These are phyloP conservation scores for Fomes fomentarius DNA, from an alignment of 1,284 basidiomycete genomes.

Conservation along the genomic window DNA sequence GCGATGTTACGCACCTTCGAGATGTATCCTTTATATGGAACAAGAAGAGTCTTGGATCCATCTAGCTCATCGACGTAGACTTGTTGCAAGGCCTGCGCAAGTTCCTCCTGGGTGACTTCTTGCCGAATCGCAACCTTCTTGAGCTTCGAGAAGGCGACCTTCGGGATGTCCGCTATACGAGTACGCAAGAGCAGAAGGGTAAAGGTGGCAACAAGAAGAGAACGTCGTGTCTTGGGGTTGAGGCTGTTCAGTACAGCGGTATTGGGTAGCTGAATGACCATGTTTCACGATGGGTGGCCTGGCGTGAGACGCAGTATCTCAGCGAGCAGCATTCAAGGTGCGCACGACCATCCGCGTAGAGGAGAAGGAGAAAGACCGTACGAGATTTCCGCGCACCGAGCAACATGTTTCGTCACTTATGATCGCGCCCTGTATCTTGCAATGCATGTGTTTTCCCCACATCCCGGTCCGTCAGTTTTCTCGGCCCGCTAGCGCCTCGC, in stretches of 20 bases:
- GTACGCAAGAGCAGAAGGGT: conserved; percentile 48
- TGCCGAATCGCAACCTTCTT: conserved; percentile 32
- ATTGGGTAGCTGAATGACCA: conserved; percentile 15
- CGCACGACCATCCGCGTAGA: background rate
- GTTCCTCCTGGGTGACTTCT: conserved; percentile 44
- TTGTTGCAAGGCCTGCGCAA: conserved; percentile 54
- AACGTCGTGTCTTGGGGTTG: conserved; percentile 17
- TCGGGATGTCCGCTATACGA: conserved; percentile 33
- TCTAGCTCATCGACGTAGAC: conserved; percentile 58
- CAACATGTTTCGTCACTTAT: conserved; percentile 9
- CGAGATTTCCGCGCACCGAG: too few species aligned
- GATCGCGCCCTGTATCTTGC: conserved; percentile 1
- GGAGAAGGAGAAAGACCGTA: too few species aligned
- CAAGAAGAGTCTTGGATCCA: conserved; percentile 65
- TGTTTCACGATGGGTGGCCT: background rate
- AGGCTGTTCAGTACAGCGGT: conserved; percentile 12
- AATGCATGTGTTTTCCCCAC: conserved; percentile 25
- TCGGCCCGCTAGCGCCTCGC: background rate
- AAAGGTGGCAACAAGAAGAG: conserved; percentile 20
- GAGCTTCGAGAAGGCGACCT: conserved; percentile 32
- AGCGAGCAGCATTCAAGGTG: background rate
- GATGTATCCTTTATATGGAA: conserved; percentile 65
- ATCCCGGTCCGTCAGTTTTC: background rate
- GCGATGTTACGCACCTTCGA: conserved; percentile 50
- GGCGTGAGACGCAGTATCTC: background rate